Conservation (phyloP, 2,329 filamentous ascomycete genomes). For the Aspergillus terreus region DNA sequence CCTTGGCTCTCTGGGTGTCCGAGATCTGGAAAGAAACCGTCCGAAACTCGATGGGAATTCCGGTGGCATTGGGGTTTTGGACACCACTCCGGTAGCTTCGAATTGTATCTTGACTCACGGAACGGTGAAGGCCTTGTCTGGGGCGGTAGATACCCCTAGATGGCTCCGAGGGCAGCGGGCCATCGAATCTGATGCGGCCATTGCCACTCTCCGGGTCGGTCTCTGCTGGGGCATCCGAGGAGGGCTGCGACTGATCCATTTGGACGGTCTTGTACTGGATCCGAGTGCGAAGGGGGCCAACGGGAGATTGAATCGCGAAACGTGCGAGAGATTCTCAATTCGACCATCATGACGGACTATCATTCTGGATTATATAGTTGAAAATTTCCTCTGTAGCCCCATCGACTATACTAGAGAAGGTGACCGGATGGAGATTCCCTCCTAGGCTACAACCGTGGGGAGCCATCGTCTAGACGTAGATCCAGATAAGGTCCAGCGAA, state of each 20-base stretch:
- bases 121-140: constrained; percentile 3
- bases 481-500: too few species aligned
- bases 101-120: constrained; percentile 11
- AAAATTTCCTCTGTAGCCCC: too few species aligned
- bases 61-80: constrained; percentile 15
- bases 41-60: constrained; percentile 35
- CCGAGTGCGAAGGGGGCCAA: too few species aligned
- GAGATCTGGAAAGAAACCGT: constrained; percentile 39
- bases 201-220: background rate
- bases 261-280: background rate
- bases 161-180: background rate
- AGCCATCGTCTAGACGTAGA: too few species aligned
- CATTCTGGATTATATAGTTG: too few species aligned
- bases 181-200: background rate
- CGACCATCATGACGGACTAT: too few species aligned
- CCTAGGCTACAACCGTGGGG: too few species aligned
- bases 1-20: constrained; percentile 32
- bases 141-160: background rate
- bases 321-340: too few species aligned
- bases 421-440: too few species aligned
- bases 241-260: background rate
- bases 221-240: background rate
- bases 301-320: too few species aligned
- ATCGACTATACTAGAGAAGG: too few species aligned
- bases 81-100: constrained; percentile 1